Base-by-base conservation (phyloP, 257 asterid genomes). In the Solanum tacnaense region DNA sequence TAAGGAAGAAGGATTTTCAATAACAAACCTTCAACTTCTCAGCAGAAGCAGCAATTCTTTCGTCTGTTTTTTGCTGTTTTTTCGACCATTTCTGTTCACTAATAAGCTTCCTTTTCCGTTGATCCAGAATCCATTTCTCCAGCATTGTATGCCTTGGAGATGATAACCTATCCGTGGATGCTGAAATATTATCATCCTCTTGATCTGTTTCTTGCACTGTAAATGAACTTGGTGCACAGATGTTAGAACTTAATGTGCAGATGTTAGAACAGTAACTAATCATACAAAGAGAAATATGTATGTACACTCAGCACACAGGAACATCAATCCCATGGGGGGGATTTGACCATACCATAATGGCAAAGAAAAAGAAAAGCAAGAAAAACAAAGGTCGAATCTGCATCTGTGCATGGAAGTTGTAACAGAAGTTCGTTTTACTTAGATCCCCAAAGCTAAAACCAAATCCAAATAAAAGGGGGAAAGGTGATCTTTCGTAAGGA, bases 31-130 rank as follows among this genome's bases (percentile, higher is more conserved):
- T 97, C 49, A 97, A 93, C 92, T 92, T 92, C 65, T 93, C 92
- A 87, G 96, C 92, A 93, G 93, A 89, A 76, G 95, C 95, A 85
- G 98, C 93, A 87, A 96, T 93, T 89, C 90, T 95, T 84, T 94
- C 94, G 44, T 94, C 96, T 49, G 97, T 93, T 89, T 94, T 96
- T 89, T 90, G 96, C 90, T 94, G 96, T 88, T 97, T 97, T 90
- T 90, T 87, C 56, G 94, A 92, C 98, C 95, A 94, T 79, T 87
- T 92, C 91, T 92, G 93, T 89, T 95, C 99, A 56, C 90, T 87
- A 60, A 92, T 84, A 89, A 87, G 85, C 90, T 93, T 95, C 86
- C 98, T 94, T 91, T 95, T 97, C 91, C 90, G 94, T 67, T 91
- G 91, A 85, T 92, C 95, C 91, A 94, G 85, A 87, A 96, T 91